These are phyloP conservation scores for Fraxinus dipetala DNA, from an alignment of 305 asterid species.

Conservation along the genomic window DNA sequence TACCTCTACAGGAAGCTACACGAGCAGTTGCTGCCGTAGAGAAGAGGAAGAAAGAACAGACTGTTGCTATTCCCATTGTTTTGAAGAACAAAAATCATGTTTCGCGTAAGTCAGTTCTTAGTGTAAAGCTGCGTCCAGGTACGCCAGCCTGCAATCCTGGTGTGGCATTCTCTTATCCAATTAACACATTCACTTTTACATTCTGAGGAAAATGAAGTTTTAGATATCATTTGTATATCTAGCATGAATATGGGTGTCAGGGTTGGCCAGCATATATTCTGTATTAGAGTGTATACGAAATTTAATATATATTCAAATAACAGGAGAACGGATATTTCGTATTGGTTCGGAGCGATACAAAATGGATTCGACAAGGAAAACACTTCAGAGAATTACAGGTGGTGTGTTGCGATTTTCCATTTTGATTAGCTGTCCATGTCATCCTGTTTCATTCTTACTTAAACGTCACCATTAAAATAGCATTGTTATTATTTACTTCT, in stretches of 20 bases:
- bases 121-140: constrained; percentile 74
- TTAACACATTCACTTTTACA: constrained; percentile 22
- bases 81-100: constrained; percentile 58
- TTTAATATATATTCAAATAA: constrained; percentile 26
- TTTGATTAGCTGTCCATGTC: constrained; percentile 19
- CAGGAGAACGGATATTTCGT: constrained; percentile 92
- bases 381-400: constrained; percentile 85
- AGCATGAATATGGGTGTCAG: not conserved
- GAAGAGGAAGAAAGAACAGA: constrained; percentile 60
- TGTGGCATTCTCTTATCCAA: constrained; percentile 45
- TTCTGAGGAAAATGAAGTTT: constrained; percentile 16
- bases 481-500: constrained; percentile 1
- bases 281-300: constrained; percentile 21
- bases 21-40: constrained; percentile 74
- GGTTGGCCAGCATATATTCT: constrained; percentile 18
- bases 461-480: not conserved
- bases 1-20: constrained; percentile 66
- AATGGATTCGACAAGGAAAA: constrained; percentile 87
- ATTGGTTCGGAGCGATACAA: constrained; percentile 88
- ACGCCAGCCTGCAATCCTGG: constrained; percentile 72
- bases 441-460: constrained; percentile 7
- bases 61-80: constrained; percentile 37
- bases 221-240: constrained; percentile 4
- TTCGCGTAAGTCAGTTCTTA: constrained; percentile 82
- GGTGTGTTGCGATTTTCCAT: constrained; percentile 31